Evolutionary conservation across 106 monocot genomes (phyloP).

Genomic region (Dendrobium chrysotoxum): DNA sequence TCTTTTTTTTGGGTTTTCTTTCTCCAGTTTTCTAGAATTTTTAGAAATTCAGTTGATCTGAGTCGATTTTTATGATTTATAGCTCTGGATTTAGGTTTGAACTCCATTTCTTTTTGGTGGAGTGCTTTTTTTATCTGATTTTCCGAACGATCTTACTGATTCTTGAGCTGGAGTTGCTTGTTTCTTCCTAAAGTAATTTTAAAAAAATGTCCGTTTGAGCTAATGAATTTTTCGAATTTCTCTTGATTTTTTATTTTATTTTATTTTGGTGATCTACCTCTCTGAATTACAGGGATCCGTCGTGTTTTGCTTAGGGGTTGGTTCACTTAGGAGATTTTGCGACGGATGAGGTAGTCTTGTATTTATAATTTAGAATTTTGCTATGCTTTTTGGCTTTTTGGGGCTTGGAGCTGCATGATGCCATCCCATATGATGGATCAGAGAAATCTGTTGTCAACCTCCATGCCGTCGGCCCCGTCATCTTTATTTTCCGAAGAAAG

Average conservation of each 20-base stretch:
- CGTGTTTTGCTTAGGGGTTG: background rate
- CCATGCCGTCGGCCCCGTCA: constrained; percentile 15
- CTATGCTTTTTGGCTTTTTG: constrained; percentile 1
- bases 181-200: background rate
- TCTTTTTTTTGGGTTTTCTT: background rate
- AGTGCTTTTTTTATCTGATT: background rate
- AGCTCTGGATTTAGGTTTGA: background rate
- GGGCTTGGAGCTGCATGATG: constrained; percentile 23
- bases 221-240: background rate
- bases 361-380: constrained; percentile 2
- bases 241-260: background rate
- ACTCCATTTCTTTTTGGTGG: background rate
- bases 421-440: constrained; percentile 48
- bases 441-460: constrained; percentile 17
- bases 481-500: constrained; percentile 34
- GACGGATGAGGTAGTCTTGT: background rate
- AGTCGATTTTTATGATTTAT: background rate
- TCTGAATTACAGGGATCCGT: background rate
- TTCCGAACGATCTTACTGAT: background rate
- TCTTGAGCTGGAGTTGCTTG: background rate
- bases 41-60: constrained; percentile 3
- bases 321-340: background rate
- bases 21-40: background rate
- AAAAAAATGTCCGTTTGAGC: background rate
- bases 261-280: background rate